Evolutionary conservation across 306 rosid genomes (phyloP).

Genomic region (Cicer judaicum): DNA sequence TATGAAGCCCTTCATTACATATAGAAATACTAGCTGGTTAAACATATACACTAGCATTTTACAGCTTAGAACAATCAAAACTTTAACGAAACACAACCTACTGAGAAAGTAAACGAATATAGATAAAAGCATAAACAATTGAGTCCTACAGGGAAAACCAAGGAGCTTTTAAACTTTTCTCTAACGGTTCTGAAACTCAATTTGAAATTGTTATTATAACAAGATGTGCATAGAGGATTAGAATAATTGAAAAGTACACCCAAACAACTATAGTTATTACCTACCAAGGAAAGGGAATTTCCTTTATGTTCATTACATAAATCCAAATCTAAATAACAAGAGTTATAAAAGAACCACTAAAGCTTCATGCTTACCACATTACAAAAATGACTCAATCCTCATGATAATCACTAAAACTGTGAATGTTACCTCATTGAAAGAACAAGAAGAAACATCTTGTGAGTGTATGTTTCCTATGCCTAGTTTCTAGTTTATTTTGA

Average conservation of each 20-base stretch:
- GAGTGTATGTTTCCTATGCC: too few relatives aligned
- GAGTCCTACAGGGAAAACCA: not conserved
- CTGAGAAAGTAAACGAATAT: constrained; percentile 20
- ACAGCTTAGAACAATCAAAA: constrained; percentile 29
- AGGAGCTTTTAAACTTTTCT: not conserved
- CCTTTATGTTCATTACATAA: constrained; percentile 28
- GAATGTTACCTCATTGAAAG: constrained; percentile 9
- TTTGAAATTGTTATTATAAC: constrained; percentile 28
- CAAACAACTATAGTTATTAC: constrained; percentile 28
- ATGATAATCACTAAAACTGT: constrained; percentile 31
- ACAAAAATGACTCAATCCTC: constrained; percentile 3
- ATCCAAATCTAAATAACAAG: constrained; percentile 6
- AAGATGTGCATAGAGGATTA: not conserved
- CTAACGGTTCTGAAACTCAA: constrained; percentile 20
- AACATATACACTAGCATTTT: constrained; percentile 15
- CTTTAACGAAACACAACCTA: constrained; percentile 31
- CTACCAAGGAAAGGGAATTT: constrained; percentile 34
- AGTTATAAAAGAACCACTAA: constrained; percentile 24
- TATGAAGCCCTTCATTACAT: constrained; percentile 32
- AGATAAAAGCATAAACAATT: constrained; percentile 26
- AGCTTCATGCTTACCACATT: constrained; percentile 28
- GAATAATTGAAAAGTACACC: constrained; percentile 31
- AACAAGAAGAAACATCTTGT: constrained; percentile 18
- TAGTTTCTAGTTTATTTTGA: too few relatives aligned
- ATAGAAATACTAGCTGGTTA: constrained; percentile 10